A percentile compares a stretch with the other conserved stretches of the same genome.
phyloP scores from a whole-genome alignment of 768 basidiomycete species.

The Collybia sordida region DNA sequence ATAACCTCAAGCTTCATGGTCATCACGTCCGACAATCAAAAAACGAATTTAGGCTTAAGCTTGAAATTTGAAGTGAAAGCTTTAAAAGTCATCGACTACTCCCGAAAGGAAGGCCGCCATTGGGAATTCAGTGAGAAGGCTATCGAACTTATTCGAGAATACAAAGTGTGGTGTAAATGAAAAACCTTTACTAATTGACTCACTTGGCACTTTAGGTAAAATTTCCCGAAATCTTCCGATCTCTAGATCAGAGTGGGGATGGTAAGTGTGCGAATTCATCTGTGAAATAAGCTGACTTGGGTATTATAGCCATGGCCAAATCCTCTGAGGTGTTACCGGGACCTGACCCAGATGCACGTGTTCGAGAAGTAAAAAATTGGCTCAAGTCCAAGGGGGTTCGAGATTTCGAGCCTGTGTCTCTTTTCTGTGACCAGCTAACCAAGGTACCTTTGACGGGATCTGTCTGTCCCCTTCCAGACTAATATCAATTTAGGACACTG shows the following conservation, averaged over 20 bases:
- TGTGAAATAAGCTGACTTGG: conserved; percentile 2
- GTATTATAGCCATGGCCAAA: conserved; percentile 65
- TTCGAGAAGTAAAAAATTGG: conserved; percentile 84
- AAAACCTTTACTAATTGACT: background rate
- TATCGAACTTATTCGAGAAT: conserved; percentile 75
- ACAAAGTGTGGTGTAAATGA: conserved; percentile 53
- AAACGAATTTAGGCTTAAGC: conserved; percentile 89
- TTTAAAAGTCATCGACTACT: conserved; percentile 91
- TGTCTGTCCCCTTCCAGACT: background rate
- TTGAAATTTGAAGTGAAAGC: conserved; percentile 96
- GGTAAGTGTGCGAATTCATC: conserved; percentile 43
- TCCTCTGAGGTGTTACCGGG: conserved; percentile 58
- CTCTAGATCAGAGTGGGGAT: conserved; percentile 71
- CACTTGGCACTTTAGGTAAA: conserved; percentile 41
- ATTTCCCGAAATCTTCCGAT: conserved; percentile 83
- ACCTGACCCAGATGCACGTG: conserved; percentile 61
- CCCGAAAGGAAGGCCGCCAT: conserved; percentile 74
- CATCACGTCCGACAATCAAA: conserved; percentile 67
- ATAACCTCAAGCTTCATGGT: conserved; percentile 96
- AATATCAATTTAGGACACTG: conserved; percentile 56
- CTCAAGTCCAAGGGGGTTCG: conserved; percentile 82
- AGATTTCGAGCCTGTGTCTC: conserved; percentile 89
- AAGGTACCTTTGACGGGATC: conserved; percentile 50
- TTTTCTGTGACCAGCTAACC: conserved; percentile 88
- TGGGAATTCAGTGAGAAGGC: conserved; percentile 97